Evolutionary conservation across 768 basidiomycete genomes (phyloP).

Genomic region (Leucocoprinus sp.): DNA sequence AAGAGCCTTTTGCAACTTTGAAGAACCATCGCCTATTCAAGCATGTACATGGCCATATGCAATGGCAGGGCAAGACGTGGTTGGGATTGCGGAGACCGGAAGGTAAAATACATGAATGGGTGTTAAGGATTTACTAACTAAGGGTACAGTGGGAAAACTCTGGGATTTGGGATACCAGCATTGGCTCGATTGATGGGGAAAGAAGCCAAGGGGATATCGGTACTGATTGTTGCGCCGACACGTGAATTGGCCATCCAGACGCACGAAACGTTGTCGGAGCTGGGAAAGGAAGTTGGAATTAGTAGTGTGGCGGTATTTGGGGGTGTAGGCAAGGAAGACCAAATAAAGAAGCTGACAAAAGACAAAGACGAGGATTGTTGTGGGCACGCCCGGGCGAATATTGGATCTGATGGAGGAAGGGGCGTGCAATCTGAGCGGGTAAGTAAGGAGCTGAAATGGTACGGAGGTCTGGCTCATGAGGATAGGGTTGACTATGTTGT

Average conservation of each 20-base stretch:
- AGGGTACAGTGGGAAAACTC: slow-evolving; percentile 87
- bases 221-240: slow-evolving; percentile 88
- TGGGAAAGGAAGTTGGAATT: slow-evolving; percentile 71
- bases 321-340: slow-evolving; percentile 86
- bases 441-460: slow-evolving; percentile 61
- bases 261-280: slow-evolving; percentile 67
- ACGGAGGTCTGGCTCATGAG: slow-evolving; percentile 69
- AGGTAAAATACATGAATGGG: too few species aligned
- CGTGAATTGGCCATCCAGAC: slow-evolving; percentile 96
- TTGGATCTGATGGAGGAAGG: slow-evolving; percentile 89
- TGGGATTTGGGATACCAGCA: slow-evolving; percentile 93
- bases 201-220: slow-evolving; percentile 25
- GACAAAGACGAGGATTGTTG: slow-evolving; percentile 67
- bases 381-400: slow-evolving; percentile 92
- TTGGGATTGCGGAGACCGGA: slow-evolving; percentile 96
- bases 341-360: slow-evolving; percentile 63
- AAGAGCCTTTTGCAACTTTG: slow-evolving; percentile 60
- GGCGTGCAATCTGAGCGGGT: slow-evolving; percentile 73
- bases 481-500: slow-evolving; percentile 82
- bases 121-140: too few species aligned
- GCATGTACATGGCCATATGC: slow-evolving; percentile 92
- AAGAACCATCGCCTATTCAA: slow-evolving; percentile 91
- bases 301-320: slow-evolving; percentile 87
- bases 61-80: slow-evolving; percentile 74
- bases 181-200: slow-evolving; percentile 54